These are phyloP conservation scores for Setomelanomma holmii DNA, from an alignment of 2,329 filamentous ascomycete species.

Conservation along the genomic window DNA sequence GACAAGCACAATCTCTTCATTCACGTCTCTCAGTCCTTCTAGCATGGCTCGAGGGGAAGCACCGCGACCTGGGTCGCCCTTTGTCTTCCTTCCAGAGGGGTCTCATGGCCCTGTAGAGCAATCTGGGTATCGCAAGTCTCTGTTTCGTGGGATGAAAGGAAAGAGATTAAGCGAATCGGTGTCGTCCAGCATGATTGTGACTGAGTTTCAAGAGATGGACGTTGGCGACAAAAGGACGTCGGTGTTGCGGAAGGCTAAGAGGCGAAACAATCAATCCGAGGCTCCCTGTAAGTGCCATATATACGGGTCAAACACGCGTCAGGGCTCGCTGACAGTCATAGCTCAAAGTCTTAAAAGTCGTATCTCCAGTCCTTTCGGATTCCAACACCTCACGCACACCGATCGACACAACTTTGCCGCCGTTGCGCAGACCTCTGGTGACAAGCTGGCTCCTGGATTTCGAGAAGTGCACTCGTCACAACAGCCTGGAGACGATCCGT, in stretches of 20 bases:
- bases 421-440: constrained; percentile 58
- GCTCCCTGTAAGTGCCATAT: constrained; percentile 31
- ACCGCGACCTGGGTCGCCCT: constrained; percentile 32
- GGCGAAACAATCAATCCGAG: constrained; percentile 29
- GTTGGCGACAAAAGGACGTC: constrained; percentile 36
- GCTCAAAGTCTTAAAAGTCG: constrained; percentile 36
- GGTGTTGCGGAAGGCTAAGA: constrained; percentile 42
- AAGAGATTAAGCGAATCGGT: constrained; percentile 46
- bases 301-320: not conserved
- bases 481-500: constrained; percentile 56
- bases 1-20: constrained; percentile 41
- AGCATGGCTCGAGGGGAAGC: constrained; percentile 31
- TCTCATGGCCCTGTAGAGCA: constrained; percentile 33
- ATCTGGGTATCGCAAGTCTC: constrained; percentile 30
- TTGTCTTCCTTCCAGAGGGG: constrained; percentile 27
- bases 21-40: constrained; percentile 28
- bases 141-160: constrained; percentile 46
- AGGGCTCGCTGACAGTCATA: constrained; percentile 20
- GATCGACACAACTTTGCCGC: constrained; percentile 61
- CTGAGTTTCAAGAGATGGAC: constrained; percentile 38
- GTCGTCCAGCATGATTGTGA: constrained; percentile 17
- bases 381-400: constrained; percentile 69
- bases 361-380: constrained; percentile 70
- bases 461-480: constrained; percentile 62
- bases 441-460: constrained; percentile 50